Conservation (phyloP, 2,329 filamentous ascomycete species). For the Trichophyton simii region DNA sequence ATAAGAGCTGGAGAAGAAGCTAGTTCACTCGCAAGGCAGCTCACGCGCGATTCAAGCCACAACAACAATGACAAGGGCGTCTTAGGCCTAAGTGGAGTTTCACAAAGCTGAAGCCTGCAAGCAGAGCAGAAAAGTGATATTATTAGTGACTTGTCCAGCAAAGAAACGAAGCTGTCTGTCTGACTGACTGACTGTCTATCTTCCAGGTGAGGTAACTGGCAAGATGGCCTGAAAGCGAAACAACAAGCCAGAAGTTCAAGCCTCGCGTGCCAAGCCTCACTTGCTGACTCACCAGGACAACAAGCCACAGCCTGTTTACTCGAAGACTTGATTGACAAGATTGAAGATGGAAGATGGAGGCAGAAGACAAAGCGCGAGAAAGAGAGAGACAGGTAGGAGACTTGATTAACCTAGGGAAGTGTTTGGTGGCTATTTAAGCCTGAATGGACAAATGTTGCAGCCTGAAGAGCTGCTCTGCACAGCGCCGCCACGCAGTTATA, state of each 20-base stretch:
- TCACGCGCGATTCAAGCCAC: background rate
- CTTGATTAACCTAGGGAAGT: background rate
- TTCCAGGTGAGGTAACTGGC: background rate
- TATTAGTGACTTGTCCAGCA: background rate
- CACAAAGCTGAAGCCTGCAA: background rate
- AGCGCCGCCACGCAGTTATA: background rate
- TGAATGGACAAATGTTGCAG: background rate
- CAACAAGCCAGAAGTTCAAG: background rate
- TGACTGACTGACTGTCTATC: no score
- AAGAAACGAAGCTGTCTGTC: background rate
- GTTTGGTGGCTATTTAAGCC: background rate
- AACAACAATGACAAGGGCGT: background rate
- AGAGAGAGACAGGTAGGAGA: no score
- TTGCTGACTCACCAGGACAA: background rate
- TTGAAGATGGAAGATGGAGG: no score
- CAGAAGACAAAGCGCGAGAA: no score
- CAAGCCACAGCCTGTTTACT: background rate
- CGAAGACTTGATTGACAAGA: background rate
- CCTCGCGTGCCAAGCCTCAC: background rate
- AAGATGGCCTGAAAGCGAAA: conserved; percentile 1
- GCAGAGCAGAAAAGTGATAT: background rate
- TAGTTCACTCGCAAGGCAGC: background rate
- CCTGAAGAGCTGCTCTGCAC: background rate
- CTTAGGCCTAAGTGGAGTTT: background rate
- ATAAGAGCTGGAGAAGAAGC: background rate